Conservation (phyloP, 306 rosid species). For the Lotus japonicus region DNA sequence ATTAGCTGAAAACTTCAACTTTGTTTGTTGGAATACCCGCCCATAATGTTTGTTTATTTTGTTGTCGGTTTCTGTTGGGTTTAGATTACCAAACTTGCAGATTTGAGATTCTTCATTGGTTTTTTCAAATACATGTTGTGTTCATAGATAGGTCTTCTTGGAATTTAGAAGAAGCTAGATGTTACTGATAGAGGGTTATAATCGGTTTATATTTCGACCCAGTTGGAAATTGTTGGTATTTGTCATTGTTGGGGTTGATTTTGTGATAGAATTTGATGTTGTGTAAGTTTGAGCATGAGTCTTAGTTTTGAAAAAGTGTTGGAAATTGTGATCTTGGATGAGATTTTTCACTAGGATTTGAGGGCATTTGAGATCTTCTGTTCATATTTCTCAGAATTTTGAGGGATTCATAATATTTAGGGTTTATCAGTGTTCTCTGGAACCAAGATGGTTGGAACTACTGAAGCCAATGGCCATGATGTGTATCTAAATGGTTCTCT, state of each 20-base stretch:
- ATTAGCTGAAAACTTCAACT: too few species aligned
- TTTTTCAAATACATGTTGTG: neutral
- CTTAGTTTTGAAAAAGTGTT: too few species aligned
- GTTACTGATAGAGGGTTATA: neutral
- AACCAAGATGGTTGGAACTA: constrained; percentile 41
- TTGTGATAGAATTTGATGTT: too few species aligned
- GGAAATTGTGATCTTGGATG: too few species aligned
- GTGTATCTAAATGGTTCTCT: constrained; percentile 39
- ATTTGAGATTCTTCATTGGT: neutral
- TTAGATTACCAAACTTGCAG: constrained; percentile 12
- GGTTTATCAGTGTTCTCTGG: constrained; percentile 1
- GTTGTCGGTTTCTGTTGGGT: neutral
- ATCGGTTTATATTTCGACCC: neutral
- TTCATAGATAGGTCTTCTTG: neutral
- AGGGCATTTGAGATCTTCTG: neutral
- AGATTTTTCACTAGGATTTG: too few species aligned
- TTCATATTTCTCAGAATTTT: neutral
- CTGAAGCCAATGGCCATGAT: constrained; percentile 14
- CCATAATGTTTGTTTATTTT: constrained; percentile 1
- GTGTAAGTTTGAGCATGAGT: too few species aligned
- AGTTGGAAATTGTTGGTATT: constrained; percentile 3
- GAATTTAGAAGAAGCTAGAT: neutral
- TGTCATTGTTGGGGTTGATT: neutral
- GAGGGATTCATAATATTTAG: neutral
- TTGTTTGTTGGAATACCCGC: constrained; percentile 6